A percentile compares a stretch with the other conserved stretches of the same genome.
These are phyloP conservation scores for Ganoderma sinense DNA, from an alignment of 1,284 basidiomycete genomes.

Conservation along the genomic window DNA sequence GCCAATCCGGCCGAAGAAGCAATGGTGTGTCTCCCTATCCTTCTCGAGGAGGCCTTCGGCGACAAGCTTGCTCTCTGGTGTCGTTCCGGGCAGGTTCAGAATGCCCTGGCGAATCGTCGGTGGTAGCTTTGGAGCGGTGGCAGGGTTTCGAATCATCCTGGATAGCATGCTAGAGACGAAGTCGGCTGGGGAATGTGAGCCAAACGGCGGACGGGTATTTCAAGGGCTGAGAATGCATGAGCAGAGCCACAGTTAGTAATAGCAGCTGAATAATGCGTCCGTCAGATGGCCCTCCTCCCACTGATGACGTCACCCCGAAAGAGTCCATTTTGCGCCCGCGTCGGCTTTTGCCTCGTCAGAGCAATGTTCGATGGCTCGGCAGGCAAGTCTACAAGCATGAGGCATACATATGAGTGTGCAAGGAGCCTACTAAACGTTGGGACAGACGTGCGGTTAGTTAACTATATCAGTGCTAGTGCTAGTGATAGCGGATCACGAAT, in stretches of 20 bases:
- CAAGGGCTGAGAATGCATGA: background rate
- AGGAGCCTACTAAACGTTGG: background rate
- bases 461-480: too few species aligned
- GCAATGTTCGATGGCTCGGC: background rate
- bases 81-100: slow-evolving; percentile 58
- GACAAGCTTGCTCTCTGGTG: slow-evolving; percentile 51
- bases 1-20: slow-evolving; percentile 56
- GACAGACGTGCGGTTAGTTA: background rate
- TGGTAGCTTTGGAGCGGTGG: slow-evolving; percentile 19
- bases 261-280: background rate
- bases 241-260: too few species aligned
- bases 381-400: background rate
- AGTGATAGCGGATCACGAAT: background rate
- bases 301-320: background rate
- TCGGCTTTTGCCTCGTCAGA: background rate
- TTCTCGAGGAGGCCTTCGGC: slow-evolving; percentile 58
- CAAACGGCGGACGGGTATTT: background rate
- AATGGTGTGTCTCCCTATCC: slow-evolving; percentile 65
- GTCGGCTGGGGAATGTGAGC: background rate
- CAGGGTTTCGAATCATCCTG: slow-evolving; percentile 1
- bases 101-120: slow-evolving; percentile 48
- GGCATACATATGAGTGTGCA: slow-evolving; percentile 2
- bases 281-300: background rate
- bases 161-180: background rate
- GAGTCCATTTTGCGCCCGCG: background rate